Percentiles rank a stretch among this genome's conserved stretches.
Conservation (phyloP, 768 basidiomycete genomes). For the Kwoniella europaea region DNA sequence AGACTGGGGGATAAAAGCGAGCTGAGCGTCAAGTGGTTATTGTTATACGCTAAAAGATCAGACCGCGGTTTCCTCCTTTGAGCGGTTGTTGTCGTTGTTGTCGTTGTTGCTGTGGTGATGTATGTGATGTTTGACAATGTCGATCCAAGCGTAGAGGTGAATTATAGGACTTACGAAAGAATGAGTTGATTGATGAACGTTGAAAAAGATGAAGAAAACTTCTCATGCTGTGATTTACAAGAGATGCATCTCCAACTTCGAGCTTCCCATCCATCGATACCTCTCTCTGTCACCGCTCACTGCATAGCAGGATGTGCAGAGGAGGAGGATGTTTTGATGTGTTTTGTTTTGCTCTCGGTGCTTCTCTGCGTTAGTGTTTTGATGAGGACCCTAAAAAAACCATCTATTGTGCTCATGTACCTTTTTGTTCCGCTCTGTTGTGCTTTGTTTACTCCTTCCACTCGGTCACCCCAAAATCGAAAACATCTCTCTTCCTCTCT, state of each 20-base stretch:
- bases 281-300: neutral
- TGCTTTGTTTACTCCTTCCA: neutral
- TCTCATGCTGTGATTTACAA: neutral
- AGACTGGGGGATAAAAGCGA: neutral
- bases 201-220: neutral
- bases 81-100: neutral
- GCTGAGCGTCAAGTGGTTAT: neutral
- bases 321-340: constrained; percentile 1
- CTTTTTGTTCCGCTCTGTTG: neutral
- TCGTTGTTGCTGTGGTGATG: constrained; percentile 1
- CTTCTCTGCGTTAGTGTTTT: neutral
- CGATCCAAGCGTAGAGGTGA: constrained; percentile 2
- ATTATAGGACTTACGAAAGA: neutral
- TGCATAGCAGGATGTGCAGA: constrained; percentile 1
- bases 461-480: neutral
- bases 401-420: constrained; percentile 7
- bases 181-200: neutral
- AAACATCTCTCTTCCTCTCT: neutral
- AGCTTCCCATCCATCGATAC: constrained; percentile 7
- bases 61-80: neutral
- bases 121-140: neutral
- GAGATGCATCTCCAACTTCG: neutral
- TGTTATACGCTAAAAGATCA: constrained; percentile 1
- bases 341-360: neutral
- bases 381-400: constrained; percentile 11